Evolutionary conservation across 441 rosid genomes (phyloP), one percentile per base, ranked within the genome.

Genomic region (Erodium chrysanthum): DNA sequence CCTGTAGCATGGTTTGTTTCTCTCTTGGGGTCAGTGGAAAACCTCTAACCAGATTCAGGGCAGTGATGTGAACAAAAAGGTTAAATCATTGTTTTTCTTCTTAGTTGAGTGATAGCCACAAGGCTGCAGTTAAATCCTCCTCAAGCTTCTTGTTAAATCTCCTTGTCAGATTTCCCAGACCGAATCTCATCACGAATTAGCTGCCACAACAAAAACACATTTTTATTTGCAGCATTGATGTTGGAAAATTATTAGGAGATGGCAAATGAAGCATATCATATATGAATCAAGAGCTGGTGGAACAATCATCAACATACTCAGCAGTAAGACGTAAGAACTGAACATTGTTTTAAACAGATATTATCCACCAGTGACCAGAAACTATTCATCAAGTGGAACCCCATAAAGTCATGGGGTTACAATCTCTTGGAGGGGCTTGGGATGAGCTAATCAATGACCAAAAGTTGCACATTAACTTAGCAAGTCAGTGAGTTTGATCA

Each of bases 131-230:
- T 76, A 11, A 94, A 17, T 94, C 97, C 66, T 89, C 88, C 83
- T 88, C 96, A 11, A 94, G 92, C 84, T 94, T 94, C 74, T 78
- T 87, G 77, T 65, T 65, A 94, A 33, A 91, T 84, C 70, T 94
- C 97, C 81, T 86, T 94, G 88, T 94, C 97, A 27, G 83, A 71
- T 80, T 88, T 91, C 66, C 99, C 94, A 65, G 89, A 60, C 22
- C 62, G 85, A 70, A 94, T 88, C 79, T 91, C 99, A 73, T 94
- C 87, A 0, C 96, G 94, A 37, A 89, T 91, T 66, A 94, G 81
- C 97, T 91, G 86, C 76, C 77, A 42, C 66, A 65, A 61, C 25
- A 62, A 6, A 59, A 4, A 66, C 27, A 42, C 1, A 31, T 42
- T 27, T 54, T 62, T 2, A 18, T 33, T 66, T n/a, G 46, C 2